Evolutionary conservation across 345 rosid species (phyloP).

Genomic region (Alliaria petiolata): DNA sequence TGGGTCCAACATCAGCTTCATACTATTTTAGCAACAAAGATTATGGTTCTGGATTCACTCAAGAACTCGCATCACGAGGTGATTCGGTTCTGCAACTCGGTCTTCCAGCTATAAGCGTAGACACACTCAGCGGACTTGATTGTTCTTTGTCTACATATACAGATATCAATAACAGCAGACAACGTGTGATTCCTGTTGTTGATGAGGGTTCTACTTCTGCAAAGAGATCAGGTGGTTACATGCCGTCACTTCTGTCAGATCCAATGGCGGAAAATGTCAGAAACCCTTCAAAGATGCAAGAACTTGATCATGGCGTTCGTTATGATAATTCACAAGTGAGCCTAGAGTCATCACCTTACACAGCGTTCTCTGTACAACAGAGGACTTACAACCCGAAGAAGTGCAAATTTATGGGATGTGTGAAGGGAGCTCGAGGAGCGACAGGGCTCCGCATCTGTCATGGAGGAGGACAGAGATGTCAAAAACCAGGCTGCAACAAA

Average conservation of each 20-base stretch:
- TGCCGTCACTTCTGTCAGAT: conserved; percentile 77
- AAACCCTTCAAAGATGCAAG: conserved; percentile 28
- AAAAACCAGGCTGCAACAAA: conserved; percentile 75
- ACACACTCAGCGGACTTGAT: conserved; percentile 36
- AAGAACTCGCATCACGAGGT: conserved; percentile 35
- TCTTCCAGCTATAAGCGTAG: conserved; percentile 46
- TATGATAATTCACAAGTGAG: conserved; percentile 39
- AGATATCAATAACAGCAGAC: conserved; percentile 35
- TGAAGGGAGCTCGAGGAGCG: conserved; percentile 81
- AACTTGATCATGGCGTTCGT: conserved; percentile 10
- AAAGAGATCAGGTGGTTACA: conserved; percentile 88
- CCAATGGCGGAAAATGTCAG: conserved; percentile 38
- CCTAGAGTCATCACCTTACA: conserved; percentile 43
- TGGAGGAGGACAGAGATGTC: conserved; percentile 96
- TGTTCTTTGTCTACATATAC: conserved; percentile 44
- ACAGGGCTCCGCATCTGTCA: conserved; percentile 89
- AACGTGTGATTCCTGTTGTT: conserved; percentile 49
- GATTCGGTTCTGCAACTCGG: conserved; percentile 71
- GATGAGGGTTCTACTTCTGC: conserved; percentile 96
- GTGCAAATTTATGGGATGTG: conserved; percentile 69
- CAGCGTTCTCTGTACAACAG: conserved; percentile 13
- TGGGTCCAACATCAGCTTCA: conserved; percentile 79
- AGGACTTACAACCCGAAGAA: conserved; percentile 50
- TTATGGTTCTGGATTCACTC: conserved; percentile 29
- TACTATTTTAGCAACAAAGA: conserved; percentile 42